phyloP scores from a whole-genome alignment of 176 grass and related monocot species.

The Aegilops longissima region DNA sequence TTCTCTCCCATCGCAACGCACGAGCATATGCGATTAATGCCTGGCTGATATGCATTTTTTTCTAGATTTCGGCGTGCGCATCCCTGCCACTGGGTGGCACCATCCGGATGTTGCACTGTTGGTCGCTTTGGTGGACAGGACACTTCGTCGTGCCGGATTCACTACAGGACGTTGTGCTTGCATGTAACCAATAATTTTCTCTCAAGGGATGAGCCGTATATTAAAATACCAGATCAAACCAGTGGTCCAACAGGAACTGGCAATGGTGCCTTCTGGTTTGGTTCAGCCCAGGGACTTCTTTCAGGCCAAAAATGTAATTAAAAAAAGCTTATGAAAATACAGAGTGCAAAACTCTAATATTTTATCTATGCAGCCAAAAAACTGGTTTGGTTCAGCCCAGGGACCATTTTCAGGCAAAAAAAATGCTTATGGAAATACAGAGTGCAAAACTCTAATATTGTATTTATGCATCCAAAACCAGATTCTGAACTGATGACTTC shows the following conservation, averaged over 20 bases:
- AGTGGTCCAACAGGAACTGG: not conserved
- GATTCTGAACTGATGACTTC: not conserved
- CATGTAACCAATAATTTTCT: too few relatives aligned
- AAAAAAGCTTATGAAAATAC: not conserved
- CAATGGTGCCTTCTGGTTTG: not conserved
- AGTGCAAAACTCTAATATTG: not conserved
- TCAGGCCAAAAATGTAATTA: not conserved
- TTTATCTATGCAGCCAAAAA: too few relatives aligned
- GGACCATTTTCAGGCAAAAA: not conserved
- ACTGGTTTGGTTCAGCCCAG: too few relatives aligned
- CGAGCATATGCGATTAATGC: too few relatives aligned
- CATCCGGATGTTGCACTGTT: too few relatives aligned
- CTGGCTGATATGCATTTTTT: too few relatives aligned
- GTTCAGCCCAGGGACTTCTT: not conserved
- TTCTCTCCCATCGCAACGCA: too few relatives aligned
- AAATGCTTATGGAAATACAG: not conserved
- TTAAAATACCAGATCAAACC: not conserved
- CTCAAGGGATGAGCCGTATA: not conserved
- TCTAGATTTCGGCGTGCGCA: too few relatives aligned
- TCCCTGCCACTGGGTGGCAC: too few relatives aligned
- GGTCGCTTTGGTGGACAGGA: too few relatives aligned
- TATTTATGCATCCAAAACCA: not conserved
- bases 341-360: not conserved
- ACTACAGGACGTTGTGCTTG: too few relatives aligned
- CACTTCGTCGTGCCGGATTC: too few relatives aligned